These are phyloP conservation scores for Gossypium gossypioides DNA, from an alignment of 441 rosid genomes.

Conservation along the genomic window DNA sequence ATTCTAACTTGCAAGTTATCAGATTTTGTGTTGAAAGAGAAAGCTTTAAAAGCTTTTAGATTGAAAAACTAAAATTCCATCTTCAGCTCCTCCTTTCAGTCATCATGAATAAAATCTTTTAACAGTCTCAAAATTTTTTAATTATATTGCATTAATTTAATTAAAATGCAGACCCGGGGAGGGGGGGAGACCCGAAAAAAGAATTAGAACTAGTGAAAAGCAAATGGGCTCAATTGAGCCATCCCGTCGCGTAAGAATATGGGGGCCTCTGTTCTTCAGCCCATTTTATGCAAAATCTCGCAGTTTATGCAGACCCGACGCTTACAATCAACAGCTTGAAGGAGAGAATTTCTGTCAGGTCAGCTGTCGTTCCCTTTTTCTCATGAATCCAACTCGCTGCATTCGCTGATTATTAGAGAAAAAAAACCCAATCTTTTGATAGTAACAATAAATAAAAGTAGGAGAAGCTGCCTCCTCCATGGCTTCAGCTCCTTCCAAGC, in stretches of 20 bases:
- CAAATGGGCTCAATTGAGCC: background rate
- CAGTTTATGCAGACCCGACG: background rate
- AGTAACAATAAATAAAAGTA: background rate
- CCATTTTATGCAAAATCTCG: background rate
- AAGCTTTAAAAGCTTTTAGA: too few species aligned
- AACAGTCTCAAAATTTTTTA: too few species aligned
- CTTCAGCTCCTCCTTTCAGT: too few species aligned
- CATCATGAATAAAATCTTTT: too few species aligned
- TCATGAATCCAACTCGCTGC: background rate
- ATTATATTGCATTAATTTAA: too few species aligned
- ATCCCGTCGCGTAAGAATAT: background rate
- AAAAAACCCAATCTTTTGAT: background rate
- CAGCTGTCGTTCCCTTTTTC: background rate
- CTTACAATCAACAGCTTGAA: background rate
- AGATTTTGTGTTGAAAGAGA: too few species aligned
- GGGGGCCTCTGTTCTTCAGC: background rate
- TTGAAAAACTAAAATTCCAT: too few species aligned
- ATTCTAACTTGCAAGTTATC: too few species aligned
- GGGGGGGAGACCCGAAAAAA: too few species aligned
- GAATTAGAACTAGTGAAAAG: too few species aligned
- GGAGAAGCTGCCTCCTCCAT: slow-evolving; percentile 21
- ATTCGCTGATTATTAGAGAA: background rate
- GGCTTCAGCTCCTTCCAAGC: slow-evolving; percentile 65
- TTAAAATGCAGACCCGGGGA: too few species aligned
- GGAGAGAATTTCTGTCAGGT: background rate